These are phyloP conservation scores for Tympanopsis confertula DNA, from an alignment of 2,329 filamentous ascomycete genomes.

Conservation along the genomic window DNA sequence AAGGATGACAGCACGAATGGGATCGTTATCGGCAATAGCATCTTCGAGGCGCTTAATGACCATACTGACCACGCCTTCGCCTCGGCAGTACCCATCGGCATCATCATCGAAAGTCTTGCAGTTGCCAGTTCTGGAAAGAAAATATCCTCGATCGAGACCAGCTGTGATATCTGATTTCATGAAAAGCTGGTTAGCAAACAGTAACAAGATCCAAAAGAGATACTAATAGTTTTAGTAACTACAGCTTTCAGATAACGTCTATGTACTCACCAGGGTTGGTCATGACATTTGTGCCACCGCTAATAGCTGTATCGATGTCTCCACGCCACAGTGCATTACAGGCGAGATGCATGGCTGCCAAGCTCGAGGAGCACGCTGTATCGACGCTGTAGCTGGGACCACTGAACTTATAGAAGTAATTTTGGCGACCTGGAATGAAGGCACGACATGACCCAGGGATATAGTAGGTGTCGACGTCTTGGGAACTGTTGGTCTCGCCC, in stretches of 20 bases:
- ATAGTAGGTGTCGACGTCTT: slow-evolving; percentile 30
- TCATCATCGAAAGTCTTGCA: slow-evolving; percentile 33
- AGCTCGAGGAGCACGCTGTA: slow-evolving; percentile 15
- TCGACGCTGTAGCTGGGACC: slow-evolving; percentile 15
- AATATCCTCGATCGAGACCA: slow-evolving; percentile 50
- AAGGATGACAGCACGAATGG: slow-evolving; percentile 11
- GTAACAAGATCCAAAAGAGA: no score
- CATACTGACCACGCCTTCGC: slow-evolving; percentile 32
- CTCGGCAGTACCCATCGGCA: slow-evolving; percentile 43
- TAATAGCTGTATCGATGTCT: slow-evolving; percentile 54
- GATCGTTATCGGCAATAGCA: slow-evolving; percentile 31
- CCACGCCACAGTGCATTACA: slow-evolving; percentile 53
- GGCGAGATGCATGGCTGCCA: slow-evolving; percentile 10
- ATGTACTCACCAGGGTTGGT: no score
- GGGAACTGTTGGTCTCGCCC: slow-evolving; percentile 50
- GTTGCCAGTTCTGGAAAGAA: slow-evolving; percentile 36
- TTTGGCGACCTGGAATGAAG: slow-evolving; percentile 22
- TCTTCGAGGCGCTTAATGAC: slow-evolving; percentile 38
- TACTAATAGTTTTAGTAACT: no score
- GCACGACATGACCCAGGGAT: slow-evolving; percentile 20
- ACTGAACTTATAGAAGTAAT: slow-evolving; percentile 20
- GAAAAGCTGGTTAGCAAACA: no score
- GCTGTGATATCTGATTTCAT: slow-evolving; percentile 53
- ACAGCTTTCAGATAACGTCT: no score
- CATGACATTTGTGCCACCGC: slow-evolving; percentile 53